Evolutionary conservation across 2,329 filamentous ascomycete species (phyloP), one percentile per base, ranked within the genome.

Genomic region (Fusarium avenaceum): DNA sequence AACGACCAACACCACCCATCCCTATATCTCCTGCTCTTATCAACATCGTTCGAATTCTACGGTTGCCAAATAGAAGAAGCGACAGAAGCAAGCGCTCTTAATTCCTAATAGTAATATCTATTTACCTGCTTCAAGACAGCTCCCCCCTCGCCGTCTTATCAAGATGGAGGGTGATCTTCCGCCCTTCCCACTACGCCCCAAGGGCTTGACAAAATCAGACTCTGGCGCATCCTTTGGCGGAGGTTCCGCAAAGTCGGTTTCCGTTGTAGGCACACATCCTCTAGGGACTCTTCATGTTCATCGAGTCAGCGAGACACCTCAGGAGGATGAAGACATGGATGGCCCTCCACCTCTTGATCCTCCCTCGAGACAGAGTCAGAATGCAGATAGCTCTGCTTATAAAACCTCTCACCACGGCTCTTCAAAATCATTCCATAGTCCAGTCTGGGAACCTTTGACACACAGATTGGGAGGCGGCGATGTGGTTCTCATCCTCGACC

Each of bases 401-500:
- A 55, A 53, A 19, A 14, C 53, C 13, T 61, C 50, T 7, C 50
- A 50, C 7, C 42, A 49, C 24, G 40, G 30, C 28, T 42, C 46
- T 35, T 51, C 52, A 32, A 70, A 49, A 43, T 40, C 45, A 1
- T 63, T 50, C 26, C 32, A 46, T 22, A 62, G 48, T 19, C 48
- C 66, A 19, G 43, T 20, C 28, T 58, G 42, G 38, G 68, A 71
- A 30, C 44, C 48, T 1, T 57, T 76, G 32, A 59, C 53, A n/a
- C 77, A 80, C 38, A 61, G 65, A 19, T 70, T 79, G 56, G 74
- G 76, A 5, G 78, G 79, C 2, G 84, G 84, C 11, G 87, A 89
- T 65, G 80, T 85, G 20, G 78, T 89, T 55, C 75, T 88, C 13
- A 74, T 88, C 28, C 76, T 87, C 33, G 82, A 83, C 55, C 76